Evolutionary conservation across 352 stramenopile species (phyloP).

Genomic region (Phytopythium cucurbitacearum): DNA sequence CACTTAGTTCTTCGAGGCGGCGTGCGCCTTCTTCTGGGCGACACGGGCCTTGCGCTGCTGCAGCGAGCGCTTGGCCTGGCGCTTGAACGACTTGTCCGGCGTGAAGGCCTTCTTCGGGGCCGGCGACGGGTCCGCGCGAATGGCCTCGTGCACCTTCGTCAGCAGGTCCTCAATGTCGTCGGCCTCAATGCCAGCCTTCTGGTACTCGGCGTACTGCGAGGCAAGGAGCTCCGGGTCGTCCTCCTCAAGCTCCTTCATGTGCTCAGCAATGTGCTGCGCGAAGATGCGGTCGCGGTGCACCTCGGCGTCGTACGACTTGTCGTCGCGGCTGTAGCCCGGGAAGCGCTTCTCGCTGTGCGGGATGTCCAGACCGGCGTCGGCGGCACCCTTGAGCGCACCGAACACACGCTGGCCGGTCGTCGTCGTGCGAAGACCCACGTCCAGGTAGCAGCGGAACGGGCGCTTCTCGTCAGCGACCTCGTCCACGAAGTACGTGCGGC

Average conservation of each 20-base stretch:
- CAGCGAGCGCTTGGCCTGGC: conserved; percentile 89
- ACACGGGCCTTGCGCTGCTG: conserved; percentile 94
- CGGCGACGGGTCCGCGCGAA: conserved; percentile 94
- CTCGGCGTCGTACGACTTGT: conserved; percentile 98
- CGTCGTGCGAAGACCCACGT: conserved; percentile 97
- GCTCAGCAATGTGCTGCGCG: conserved; percentile 96
- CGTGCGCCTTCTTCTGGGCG: conserved; percentile 96
- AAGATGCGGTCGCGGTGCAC: conserved; percentile 98
- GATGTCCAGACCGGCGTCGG: conserved; percentile 98
- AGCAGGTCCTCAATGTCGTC: conserved; percentile 93
- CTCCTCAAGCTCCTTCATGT: conserved; percentile 99
- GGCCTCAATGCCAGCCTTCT: conserved; percentile 89
- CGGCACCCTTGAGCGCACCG: conserved; percentile 97
- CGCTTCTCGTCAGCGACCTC: conserved; percentile 98
- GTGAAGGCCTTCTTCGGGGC: conserved; percentile 90
- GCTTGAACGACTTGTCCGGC: conserved; percentile 95
- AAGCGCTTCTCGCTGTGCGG: conserved; percentile 99
- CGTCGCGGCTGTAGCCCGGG: conserved; percentile 97
- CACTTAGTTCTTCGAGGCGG: conserved; percentile 49
- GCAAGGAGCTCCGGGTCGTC: conserved; percentile 98
- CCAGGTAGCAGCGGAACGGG: conserved; percentile 97
- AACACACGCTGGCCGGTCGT: conserved; percentile 99
- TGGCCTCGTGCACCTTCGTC: conserved; percentile 95
- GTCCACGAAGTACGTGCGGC: conserved; percentile 98
- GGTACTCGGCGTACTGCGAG: conserved; percentile 95